These are phyloP conservation scores for Scedosporium apiospermum DNA, from an alignment of 2,329 filamentous ascomycete genomes.

Conservation along the genomic window DNA sequence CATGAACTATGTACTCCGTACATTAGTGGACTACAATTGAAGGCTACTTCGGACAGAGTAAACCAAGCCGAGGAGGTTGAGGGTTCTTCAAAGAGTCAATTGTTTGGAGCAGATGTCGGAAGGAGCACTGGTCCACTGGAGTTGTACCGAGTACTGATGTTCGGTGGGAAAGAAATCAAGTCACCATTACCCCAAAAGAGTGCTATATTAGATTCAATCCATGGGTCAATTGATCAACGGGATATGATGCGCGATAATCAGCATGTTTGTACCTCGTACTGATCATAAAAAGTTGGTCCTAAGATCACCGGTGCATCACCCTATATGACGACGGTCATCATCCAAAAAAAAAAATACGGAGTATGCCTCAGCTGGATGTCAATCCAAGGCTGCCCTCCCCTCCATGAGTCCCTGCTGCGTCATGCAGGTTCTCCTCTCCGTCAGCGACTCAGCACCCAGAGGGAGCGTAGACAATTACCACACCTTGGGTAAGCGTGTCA, in stretches of 20 bases:
- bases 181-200: too few species aligned
- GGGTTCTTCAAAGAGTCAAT: too few species aligned
- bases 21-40: too few species aligned
- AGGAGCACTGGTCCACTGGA: too few species aligned
- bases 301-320: constrained; percentile 2
- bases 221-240: background rate
- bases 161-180: too few species aligned
- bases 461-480: background rate
- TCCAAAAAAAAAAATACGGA: background rate
- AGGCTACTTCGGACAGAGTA: too few species aligned
- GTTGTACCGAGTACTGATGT: too few species aligned
- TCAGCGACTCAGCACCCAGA: background rate
- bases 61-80: too few species aligned
- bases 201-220: too few species aligned
- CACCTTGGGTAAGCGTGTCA: background rate
- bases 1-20: too few species aligned
- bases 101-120: too few species aligned
- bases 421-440: background rate
- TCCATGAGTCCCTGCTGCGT: background rate
- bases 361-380: background rate
- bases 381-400: background rate
- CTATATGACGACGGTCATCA: background rate
- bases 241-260: background rate
- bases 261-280: background rate
- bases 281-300: background rate